Base-by-base conservation (phyloP, 352 stramenopile genomes). In the Globisporangium heterothallicum region DNA sequence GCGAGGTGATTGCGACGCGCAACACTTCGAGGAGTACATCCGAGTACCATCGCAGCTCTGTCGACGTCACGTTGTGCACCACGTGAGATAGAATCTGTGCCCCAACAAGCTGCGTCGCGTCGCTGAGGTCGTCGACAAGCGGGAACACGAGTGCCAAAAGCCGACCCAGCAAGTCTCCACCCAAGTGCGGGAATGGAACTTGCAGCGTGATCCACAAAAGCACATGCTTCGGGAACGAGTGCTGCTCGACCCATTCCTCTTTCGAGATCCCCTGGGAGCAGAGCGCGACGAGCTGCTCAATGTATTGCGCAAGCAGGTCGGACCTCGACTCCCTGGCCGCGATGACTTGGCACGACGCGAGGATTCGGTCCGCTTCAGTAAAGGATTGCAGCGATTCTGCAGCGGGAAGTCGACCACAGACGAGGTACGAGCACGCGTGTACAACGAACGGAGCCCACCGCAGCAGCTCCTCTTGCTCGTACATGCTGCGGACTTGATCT, bases 1-100 rank as follows among this genome's bases (percentile, higher is more conserved):
- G 74, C 12, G 71, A 69, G 24, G 81, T 86, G 61, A 89, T 75
- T 0, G 73, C 76, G 10, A 68, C 65, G 18, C 78, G 62, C 7
- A 94, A 54, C n/a, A 89, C 78, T 36, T 92, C 74, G 12, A 92
- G 58, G 12, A 94, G 46, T 9, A 92, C 66, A 42, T 94, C 75
- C 13, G 66, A 62, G 56, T 92, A 92, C 84, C 84, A 94, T 14
- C 78, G 77, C 49, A 94, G 54, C 62, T 94, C 84, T 0, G 81
- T 90, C 0, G 65, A 43, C 0, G 81, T 92, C 19, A 86, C 74
- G 35, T 81, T 77, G 5, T 58, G 35, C 0, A 88, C 64, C 42
- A 92, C 64, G 52, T 91, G 84, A 24, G 55, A 61, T 38, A 94
- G 58, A 35, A 94, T 61, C 14, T 56, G 54, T 9, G 74, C 74